Evolutionary conservation across 495 filamentous ascomycete species (phyloP).

Genomic region (Penicillium canescens): DNA sequence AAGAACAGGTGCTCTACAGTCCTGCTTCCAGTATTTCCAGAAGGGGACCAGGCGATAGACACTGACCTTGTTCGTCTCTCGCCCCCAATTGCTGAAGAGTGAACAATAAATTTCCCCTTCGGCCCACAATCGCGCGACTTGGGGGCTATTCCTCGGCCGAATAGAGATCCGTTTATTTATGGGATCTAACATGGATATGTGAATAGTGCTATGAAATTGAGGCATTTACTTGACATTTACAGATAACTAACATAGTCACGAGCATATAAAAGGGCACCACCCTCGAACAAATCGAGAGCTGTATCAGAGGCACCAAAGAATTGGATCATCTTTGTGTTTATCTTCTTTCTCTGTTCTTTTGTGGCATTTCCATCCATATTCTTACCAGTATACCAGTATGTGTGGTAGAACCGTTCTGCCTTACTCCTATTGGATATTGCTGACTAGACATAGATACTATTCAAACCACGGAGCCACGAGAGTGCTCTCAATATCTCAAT

Average conservation of each 20-base stretch:
- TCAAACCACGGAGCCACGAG: not conserved
- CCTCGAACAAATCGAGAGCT: not conserved
- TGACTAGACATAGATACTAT: not conserved
- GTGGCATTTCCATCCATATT: not conserved
- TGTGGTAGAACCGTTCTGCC: not conserved
- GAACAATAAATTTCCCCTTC: not conserved
- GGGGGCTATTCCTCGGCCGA: not conserved
- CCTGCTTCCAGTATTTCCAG: not conserved
- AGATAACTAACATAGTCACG: not conserved
- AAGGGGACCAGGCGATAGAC: not conserved
- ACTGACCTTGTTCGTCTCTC: not conserved
- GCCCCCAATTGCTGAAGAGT: not conserved
- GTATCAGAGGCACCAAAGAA: not conserved
- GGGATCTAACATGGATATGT: not conserved
- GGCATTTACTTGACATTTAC: not conserved
- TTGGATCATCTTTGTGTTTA: not conserved
- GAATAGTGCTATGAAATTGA: not conserved
- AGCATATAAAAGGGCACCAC: conserved; percentile 1
- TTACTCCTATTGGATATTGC: not conserved
- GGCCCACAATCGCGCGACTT: not conserved
- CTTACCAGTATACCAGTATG: not conserved
- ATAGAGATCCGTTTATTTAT: not conserved
- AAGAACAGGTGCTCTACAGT: not conserved
- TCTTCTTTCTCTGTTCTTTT: not conserved
- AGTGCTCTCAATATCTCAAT: not conserved